Evolutionary conservation across 768 basidiomycete species (phyloP).

Genomic region (Collybia nuda): DNA sequence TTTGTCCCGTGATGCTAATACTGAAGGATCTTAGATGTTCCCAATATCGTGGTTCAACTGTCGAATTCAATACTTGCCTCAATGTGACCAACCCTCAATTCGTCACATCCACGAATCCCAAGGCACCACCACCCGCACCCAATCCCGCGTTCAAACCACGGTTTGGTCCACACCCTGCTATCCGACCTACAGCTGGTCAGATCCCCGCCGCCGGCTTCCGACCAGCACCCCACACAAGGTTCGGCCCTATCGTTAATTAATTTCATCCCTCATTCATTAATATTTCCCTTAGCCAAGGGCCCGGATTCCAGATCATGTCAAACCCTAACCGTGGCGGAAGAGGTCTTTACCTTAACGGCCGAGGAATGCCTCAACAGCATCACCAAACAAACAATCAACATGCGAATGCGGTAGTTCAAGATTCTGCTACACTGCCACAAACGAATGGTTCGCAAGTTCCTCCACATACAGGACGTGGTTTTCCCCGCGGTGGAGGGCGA

Average conservation of each 20-base stretch:
- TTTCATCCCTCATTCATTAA: slow-evolving; percentile 2
- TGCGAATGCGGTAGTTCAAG: slow-evolving; percentile 6
- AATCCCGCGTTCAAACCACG: slow-evolving; percentile 64
- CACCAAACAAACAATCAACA: slow-evolving; percentile 7
- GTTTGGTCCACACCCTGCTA: slow-evolving; percentile 62
- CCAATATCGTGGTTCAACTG: slow-evolving; percentile 86
- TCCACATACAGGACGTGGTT: slow-evolving; percentile 21
- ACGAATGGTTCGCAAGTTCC: slow-evolving; percentile 14
- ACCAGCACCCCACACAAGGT: slow-evolving; percentile 45
- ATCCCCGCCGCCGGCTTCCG: slow-evolving; percentile 63
- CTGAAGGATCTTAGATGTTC: slow-evolving; percentile 62
- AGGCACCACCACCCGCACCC: slow-evolving; percentile 47
- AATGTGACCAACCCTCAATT: slow-evolving; percentile 89
- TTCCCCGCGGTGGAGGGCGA: slow-evolving; percentile 23
- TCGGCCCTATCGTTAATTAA: slow-evolving; percentile 1
- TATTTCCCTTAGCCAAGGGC: slow-evolving; percentile 23
- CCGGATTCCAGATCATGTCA: slow-evolving; percentile 65
- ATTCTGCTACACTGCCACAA: slow-evolving; percentile 3
- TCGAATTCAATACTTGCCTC: slow-evolving; percentile 84
- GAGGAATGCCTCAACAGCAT: slow-evolving; percentile 26
- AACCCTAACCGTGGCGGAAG: slow-evolving; percentile 67
- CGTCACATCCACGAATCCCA: slow-evolving; percentile 69
- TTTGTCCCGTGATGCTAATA: slow-evolving; percentile 1
- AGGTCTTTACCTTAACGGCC: slow-evolving; percentile 30
- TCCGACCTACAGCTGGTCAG: slow-evolving; percentile 57